Evolutionary conservation across 305 asterid species (phyloP).

Genomic region (Fraxinus nigra): DNA sequence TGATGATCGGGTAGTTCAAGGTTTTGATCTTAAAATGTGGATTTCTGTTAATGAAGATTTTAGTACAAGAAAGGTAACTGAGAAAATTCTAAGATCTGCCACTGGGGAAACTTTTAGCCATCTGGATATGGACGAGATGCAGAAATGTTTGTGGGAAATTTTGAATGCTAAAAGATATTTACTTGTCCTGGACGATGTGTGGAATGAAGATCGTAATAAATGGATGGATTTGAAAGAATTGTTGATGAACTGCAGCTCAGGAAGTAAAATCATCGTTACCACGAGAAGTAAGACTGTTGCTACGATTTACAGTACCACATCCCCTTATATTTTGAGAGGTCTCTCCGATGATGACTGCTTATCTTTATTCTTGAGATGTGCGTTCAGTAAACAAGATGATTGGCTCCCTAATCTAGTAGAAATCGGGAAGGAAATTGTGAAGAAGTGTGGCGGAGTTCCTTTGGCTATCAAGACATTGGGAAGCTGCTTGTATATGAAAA

Average conservation of each 20-base stretch:
- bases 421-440: constrained; percentile 50
- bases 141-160: constrained; percentile 25
- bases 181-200: constrained; percentile 53
- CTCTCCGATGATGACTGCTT: constrained; percentile 41
- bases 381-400: constrained; percentile 31
- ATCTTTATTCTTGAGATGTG: constrained; percentile 41
- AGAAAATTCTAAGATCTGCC: constrained; percentile 41
- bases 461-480: constrained; percentile 53
- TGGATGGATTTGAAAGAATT: constrained; percentile 47
- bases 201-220: constrained; percentile 48
- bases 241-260: constrained; percentile 34
- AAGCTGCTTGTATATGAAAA: constrained; percentile 44
- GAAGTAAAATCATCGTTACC: constrained; percentile 48
- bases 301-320: constrained; percentile 31
- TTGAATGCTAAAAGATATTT: constrained; percentile 35
- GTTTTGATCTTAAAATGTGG: constrained; percentile 47
- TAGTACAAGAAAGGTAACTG: constrained; percentile 37
- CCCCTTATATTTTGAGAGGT: constrained; percentile 35
- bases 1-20: constrained; percentile 31
- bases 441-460: constrained; percentile 55
- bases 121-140: constrained; percentile 50
- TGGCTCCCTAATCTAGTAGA: constrained; percentile 35
- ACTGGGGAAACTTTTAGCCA: constrained; percentile 45
- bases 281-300: constrained; percentile 48
- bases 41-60: constrained; percentile 48